Base-by-base conservation (phyloP, 352 stramenopile genomes). In the Pythium oligandrum region DNA sequence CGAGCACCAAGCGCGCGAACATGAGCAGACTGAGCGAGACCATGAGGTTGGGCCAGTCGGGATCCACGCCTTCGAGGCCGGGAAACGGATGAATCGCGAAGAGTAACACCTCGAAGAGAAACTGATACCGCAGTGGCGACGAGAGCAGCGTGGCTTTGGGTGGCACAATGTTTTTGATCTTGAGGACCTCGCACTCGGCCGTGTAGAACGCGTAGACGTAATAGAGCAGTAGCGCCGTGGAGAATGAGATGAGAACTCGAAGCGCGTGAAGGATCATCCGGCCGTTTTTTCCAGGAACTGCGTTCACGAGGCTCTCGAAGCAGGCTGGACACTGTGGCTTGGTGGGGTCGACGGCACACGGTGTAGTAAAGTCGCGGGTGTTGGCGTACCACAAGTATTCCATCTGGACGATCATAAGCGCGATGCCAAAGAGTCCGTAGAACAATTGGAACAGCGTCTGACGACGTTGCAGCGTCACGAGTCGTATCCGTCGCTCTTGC, bases 151-250 rank as follows among this genome's bases (percentile, higher is more conserved):
- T 87, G 12, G 75, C 76, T 35, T 79, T 83, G 17, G 78, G 78
- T 5, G 80, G 75, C 57, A 88, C 68, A 46, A 90, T 84, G 55
- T 90, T 90, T 52, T 88, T 89, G 59, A 88, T 73, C 65, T 88
- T 91, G 67, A 88, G 80, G 40, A 88, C 68, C 51, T 89, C 70
- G 40, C 75, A 84, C 63, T 89, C 70, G 57, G 68, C 73, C 42
- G 62, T 63, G 67, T 88, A 88, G 49, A 81, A 90, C 7, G 60
- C 53, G 56, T 83, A 85, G 46, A 86, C 55, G 61, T 88, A 86
- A 59, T 83, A 86, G 47, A 88, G 72, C 63, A 88, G 57, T 49
- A 88, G 70, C 12, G 60, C 56, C 11, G 77, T 88, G 1, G 75
- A 85, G 48, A 84, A 79, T 8, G 75, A 71, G 43, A 90, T 83